Evolutionary conservation across 78 protist genomes (phyloP), one percentile per base, ranked within the genome.

Genomic region (Creolimax fragrantissima): DNA sequence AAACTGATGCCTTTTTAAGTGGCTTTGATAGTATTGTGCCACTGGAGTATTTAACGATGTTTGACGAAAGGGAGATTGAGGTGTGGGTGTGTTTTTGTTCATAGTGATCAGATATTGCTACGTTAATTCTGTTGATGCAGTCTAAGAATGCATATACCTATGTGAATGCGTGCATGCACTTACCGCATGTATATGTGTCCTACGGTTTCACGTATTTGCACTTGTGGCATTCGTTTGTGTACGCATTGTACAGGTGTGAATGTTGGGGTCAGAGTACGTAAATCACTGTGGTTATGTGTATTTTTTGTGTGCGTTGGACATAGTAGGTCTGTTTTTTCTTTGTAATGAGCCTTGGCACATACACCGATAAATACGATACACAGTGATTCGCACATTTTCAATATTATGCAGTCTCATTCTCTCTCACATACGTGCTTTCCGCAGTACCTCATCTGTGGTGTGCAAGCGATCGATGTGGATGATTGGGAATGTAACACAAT

Each of bases 401-500:
- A n/a, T n/a, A n/a, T n/a, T n/a, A n/a, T n/a, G n/a, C n/a, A n/a
- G n/a, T n/a, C n/a, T n/a, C n/a, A n/a, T n/a, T n/a, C n/a, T n/a
- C n/a, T n/a, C n/a, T n/a, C n/a, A n/a, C n/a, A n/a, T n/a, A n/a
- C n/a, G n/a, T n/a, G n/a, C n/a, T 83, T 36, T 24, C 86, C 37
- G 86, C 37, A 90, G 92, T 37, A 58, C 35, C 45, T 91, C 24
- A 74, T 91, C 35, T 91, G 92, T 47, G 92, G 92, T 2, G 88
- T 91, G 6, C 44, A 37, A 4, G 95, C 89, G 6, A 84, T 93
- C 5, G 95, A 93, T 58, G 81, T 90, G 35, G 93, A 90, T 3
- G 95, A 93, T 81, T 90, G 92, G 95, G 4, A 7, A 37, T 3
- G 44, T 24, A 90, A 93, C 90, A 84, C 95, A 1, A 32, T 41